Conservation (phyloP, 2,329 filamentous ascomycete genomes). For the Colletotrichum trifolii region DNA sequence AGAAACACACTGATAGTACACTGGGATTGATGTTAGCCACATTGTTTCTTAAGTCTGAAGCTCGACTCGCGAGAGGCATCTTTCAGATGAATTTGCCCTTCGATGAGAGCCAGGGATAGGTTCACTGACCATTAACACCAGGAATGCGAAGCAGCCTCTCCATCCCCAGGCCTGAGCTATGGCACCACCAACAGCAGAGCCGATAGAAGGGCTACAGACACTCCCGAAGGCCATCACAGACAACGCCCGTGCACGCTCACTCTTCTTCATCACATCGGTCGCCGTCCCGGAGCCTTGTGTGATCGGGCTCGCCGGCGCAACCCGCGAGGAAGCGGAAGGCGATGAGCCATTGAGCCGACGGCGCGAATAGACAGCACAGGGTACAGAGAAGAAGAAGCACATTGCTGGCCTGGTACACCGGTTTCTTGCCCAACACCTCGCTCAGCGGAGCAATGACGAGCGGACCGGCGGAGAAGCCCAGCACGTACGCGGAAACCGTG, state of each 20-base stretch:
- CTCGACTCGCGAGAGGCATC: too few species aligned
- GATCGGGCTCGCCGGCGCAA: conserved; percentile 24
- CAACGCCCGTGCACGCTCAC: conserved; percentile 14
- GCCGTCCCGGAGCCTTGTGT: conserved; percentile 21
- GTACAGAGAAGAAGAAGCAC: conserved; percentile 19
- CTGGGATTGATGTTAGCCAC: not conserved
- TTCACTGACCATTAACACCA: conserved; percentile 19
- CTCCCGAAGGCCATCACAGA: conserved; percentile 26
- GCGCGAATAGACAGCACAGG: conserved; percentile 20
- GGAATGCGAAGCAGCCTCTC: conserved; percentile 22
- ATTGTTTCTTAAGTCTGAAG: too few species aligned
- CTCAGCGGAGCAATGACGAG: conserved; percentile 14
- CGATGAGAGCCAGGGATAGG: not conserved
- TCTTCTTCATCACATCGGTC: conserved; percentile 19
- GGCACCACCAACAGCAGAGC: conserved; percentile 14
- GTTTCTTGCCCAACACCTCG: conserved; percentile 15
- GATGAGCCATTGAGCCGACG: conserved; percentile 19
- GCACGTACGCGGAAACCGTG: conserved; percentile 25
- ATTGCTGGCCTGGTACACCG: conserved; percentile 17
- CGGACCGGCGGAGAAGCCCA: conserved; percentile 26
- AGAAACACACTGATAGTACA: conserved; percentile 15
- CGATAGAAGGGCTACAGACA: conserved; percentile 22
- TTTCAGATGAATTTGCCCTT: too few species aligned
- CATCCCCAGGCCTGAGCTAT: conserved; percentile 19
- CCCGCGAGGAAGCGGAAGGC: conserved; percentile 25